A percentile compares a stretch with the other conserved stretches of the same genome.
These are phyloP conservation scores for Mortierella sp. DNA, from an alignment of 371 early-diverging fungal genomes.

Conservation along the genomic window DNA sequence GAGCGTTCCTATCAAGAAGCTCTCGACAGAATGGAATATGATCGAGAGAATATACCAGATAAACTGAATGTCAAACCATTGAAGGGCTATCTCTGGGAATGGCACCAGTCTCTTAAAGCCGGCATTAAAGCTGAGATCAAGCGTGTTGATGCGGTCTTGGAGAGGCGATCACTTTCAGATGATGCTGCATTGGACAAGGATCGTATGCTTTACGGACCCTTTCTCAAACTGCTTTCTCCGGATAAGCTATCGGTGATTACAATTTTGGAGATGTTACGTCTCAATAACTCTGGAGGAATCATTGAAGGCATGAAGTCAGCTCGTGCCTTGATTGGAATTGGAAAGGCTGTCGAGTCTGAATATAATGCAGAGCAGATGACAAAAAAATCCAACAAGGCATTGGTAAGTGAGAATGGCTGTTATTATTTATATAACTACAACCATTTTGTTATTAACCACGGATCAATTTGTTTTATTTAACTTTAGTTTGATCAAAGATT, in stretches of 20 bases:
- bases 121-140: slow-evolving; percentile 76
- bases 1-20: slow-evolving; percentile 87
- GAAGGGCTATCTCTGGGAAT: slow-evolving; percentile 74
- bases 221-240: slow-evolving; percentile 78
- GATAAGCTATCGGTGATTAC: slow-evolving; percentile 88
- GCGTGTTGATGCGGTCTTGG: slow-evolving; percentile 57
- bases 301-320: slow-evolving; percentile 76
- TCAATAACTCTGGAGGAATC: slow-evolving; percentile 70
- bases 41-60: slow-evolving; percentile 63
- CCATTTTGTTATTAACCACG: no score
- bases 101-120: slow-evolving; percentile 81
- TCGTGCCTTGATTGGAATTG: slow-evolving; percentile 75
- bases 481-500: slow-evolving; percentile 51
- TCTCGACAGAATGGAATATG: slow-evolving; percentile 76
- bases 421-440: not conserved
- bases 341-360: slow-evolving; percentile 87
- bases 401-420: slow-evolving; percentile 46
- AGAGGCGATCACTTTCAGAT: slow-evolving; percentile 23
- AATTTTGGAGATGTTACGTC: slow-evolving; percentile 83
- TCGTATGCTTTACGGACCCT: slow-evolving; percentile 74
- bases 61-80: slow-evolving; percentile 66
- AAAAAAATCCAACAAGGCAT: slow-evolving; percentile 69
- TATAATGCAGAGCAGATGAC: slow-evolving; percentile 84
- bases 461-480: not conserved
- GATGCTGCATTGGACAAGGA: slow-evolving; percentile 40